Base-by-base conservation (phyloP, 441 rosid genomes). In the Adansonia madagascariensis region DNA sequence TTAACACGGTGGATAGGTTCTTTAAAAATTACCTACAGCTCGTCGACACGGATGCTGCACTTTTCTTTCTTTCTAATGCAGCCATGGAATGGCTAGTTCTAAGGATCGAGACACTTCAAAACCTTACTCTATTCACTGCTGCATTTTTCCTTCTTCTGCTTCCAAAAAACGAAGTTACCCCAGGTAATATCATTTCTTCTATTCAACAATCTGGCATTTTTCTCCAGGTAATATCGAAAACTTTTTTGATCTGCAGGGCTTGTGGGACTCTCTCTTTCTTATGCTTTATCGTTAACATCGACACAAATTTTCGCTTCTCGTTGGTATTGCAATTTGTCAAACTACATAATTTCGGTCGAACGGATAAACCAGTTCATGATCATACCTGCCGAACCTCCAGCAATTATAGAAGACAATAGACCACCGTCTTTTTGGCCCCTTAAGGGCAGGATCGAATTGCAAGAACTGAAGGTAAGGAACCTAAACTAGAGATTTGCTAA, bases 211-310 rank as follows among this genome's bases (percentile, higher is more conserved):
- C 78, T 17, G 17, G 7, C n/a, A 22, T 64, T 62, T 35, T 35
- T 35, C 41, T 35, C 41, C 41, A 35, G 41, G 41, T 35, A 44
- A 44, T 39, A 15, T 63, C 3, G 24, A 7, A 50, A 53, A 6
- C 41, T 35, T 46, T 46, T 55, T 61, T 24, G 11, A 3, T 61
- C 20, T 81, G 80, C 90, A 95, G 98, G 93, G 43, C 89, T 95
- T 46, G 94, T 93, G 15, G 99, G 98, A n/a, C 92, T 95, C 11
- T 92, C 97, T 0, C 88, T 95, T 73, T 93, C 98, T 10, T 95
- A 93, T 56, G 97, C 98, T 12, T 78, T 94, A 12, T 53, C 94
- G 1, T 74, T 95, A 69, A 88, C 94, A 1, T 79, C 74, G 3
- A 83, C 91, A 18, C 97, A 92, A 70, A 86, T 91, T 64, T 91